Evolutionary conservation across 495 filamentous ascomycete species (phyloP), one percentile per base, ranked within the genome.

Genomic region (Terfezia claveryi): DNA sequence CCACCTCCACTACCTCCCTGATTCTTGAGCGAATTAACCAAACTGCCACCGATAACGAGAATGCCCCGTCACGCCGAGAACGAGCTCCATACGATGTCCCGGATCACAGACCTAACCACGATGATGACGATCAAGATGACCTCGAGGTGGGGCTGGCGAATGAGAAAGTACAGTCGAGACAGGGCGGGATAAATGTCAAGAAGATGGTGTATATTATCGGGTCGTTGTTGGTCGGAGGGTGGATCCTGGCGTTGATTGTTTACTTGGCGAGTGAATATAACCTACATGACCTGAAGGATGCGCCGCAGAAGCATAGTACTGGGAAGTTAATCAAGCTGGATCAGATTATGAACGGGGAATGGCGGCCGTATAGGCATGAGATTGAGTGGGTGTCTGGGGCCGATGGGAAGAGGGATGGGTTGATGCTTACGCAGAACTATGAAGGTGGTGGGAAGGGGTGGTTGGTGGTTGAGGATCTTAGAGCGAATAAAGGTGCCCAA

Each of bases 351-450:
- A 65, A 58, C 2, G 84, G 88, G 14, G 64, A 73, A 62, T 98
- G 87, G 87, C 68, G 68, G 9, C 68, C 85, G 20, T 68, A 68
- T 49, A 73, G 70, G 49, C 85, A 89, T 63, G 74, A 73, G 27
- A 83, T 96, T 54, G 79, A 80, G 10, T 98, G 91, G 91, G 89
- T 96, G 54, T 77, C 77, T 9, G 85, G 87, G 8, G 74, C 87
- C 23, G 73, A 82, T 54, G 87, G 86, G 27, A 82, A 94, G 67
- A 88, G 95, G n/a, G 83, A 94, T 62, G 86, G 94, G 66, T 79
- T 96, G 54, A 74, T 82, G 49, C 72, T 67, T 50, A 70, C 72
- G n/a, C 69, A 73, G 49, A 59, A 68, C 55, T 20, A 46, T 14
- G 58, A 64, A 23, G 64, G 65, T 4, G 66, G 57, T 5, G 53